Base-by-base conservation (phyloP, 129 eudicot species). In the Artemisia argyi region DNA sequence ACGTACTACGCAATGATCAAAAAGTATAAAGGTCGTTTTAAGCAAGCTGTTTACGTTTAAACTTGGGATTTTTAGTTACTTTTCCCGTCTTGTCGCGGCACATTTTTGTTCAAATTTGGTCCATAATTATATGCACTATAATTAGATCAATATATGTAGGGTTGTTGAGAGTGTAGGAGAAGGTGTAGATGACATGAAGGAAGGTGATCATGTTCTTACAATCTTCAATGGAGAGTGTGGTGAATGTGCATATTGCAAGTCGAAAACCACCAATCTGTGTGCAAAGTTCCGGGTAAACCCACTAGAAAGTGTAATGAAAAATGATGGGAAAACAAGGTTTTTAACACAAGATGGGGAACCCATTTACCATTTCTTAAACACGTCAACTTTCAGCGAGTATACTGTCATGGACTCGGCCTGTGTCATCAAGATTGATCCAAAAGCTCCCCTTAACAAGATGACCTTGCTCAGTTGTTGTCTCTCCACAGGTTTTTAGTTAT, bases 211-310 rank as follows among this genome's bases (percentile, higher is more conserved):
- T 26, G 86, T 89, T 7, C 79, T 89, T 7, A 81, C 92, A 0
- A 82, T 89, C 59, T 89, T 86, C 71, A 80, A 84, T 52, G 96
- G 96, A n/a, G 96, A 89, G 75, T 89, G 96, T 74, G 69, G 76
- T 1, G 77, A 80, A 11, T 89, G 96, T 50, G 73, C 8, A 55
- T 75, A 89, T 65, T 89, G 96, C 90, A 82, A 75, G 49, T 84
- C 89, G 0, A 73, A 66, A 32, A 80, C 75, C 18, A 84, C 82
- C 57, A 89, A 89, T 52, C 26, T 86, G 22, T 89, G 96, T 66
- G 76, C 69, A 59, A 85, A 57, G 46, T 88, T 51, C 54, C 77
- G 88, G 13, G 86, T 88, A 46, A 73, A 76, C 50, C 85, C 86
- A 2, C 65, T 75, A 8, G 66, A 68, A 70, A 77, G 84, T 22